Percentiles rank a stretch among this genome's conserved stretches.
phyloP scores from a whole-genome alignment of 2,329 filamentous ascomycete species.

The Xylaria polymorpha region DNA sequence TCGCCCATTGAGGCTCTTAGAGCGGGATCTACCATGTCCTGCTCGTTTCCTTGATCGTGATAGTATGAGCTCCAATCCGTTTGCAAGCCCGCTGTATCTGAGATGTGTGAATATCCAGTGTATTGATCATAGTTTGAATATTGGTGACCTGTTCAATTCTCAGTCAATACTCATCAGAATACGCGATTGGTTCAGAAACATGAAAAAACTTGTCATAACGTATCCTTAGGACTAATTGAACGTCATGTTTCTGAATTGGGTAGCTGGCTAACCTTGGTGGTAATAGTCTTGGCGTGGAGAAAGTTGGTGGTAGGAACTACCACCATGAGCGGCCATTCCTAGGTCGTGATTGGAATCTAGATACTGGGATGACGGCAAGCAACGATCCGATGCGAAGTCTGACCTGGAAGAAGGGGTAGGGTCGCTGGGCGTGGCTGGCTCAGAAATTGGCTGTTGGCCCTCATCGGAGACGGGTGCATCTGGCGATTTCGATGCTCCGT shows the following conservation, averaged over 20 bases:
- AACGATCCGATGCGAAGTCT: conserved; percentile 49
- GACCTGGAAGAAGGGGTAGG: conserved; percentile 50
- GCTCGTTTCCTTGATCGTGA: conserved; percentile 42
- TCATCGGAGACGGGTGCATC: conserved; percentile 48
- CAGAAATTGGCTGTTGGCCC: conserved; percentile 44
- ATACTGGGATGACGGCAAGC: conserved; percentile 45
- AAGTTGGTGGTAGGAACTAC: conserved; percentile 43
- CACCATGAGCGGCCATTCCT: conserved; percentile 41
- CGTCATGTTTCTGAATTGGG: conserved; percentile 15
- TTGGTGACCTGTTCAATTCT: conserved; percentile 46
- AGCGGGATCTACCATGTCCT: conserved; percentile 49
- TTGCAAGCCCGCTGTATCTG: conserved; percentile 42
- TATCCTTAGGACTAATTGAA: neutral
- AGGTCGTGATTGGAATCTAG: conserved; percentile 41
- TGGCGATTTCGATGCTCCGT: conserved; percentile 46
- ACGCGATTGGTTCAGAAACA: neutral
- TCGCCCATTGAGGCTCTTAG: conserved; percentile 45
- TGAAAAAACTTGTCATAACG: neutral
- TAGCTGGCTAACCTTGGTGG: conserved; percentile 45
- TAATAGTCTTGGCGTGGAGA: conserved; percentile 46
- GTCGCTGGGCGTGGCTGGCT: conserved; percentile 47
- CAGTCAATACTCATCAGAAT: conserved; percentile 31
- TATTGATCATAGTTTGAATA: conserved; percentile 46
- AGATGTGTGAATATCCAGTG: conserved; percentile 41
- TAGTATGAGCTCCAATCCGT: conserved; percentile 46